A percentile compares a stretch with the other conserved stretches of the same genome.
Evolutionary conservation across 2,329 filamentous ascomycete genomes (phyloP).

Genomic region (Fusarium stilboides): DNA sequence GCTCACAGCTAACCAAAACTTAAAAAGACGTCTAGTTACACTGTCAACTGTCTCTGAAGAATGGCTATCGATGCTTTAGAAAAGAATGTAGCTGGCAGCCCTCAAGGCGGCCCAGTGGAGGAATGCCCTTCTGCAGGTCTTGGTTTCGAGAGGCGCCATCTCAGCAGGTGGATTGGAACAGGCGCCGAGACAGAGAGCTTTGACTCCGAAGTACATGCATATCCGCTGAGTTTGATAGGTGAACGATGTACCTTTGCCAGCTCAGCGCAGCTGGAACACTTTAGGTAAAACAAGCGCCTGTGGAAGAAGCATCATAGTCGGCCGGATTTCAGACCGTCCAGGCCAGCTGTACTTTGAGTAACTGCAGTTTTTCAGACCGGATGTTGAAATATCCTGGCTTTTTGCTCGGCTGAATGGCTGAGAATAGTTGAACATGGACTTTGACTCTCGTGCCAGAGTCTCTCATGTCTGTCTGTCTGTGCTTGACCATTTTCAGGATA

Average conservation of each 20-base stretch:
- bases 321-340: slow-evolving; percentile 24
- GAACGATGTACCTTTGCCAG: slow-evolving; percentile 29
- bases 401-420: slow-evolving; percentile 11
- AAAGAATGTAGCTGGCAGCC: slow-evolving; percentile 13
- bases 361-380: slow-evolving; percentile 15
- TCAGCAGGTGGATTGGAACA: slow-evolving; percentile 31
- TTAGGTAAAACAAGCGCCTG: slow-evolving; percentile 43
- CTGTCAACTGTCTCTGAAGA: slow-evolving; percentile 16
- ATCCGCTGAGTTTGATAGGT: slow-evolving; percentile 2
- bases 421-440: slow-evolving; percentile 7
- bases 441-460: background rate
- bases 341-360: slow-evolving; percentile 23
- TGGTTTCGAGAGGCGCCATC: slow-evolving; percentile 49
- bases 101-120: slow-evolving; percentile 38
- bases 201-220: slow-evolving; percentile 13
- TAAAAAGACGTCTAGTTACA: slow-evolving; percentile 30
- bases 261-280: slow-evolving; percentile 16
- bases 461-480: slow-evolving; percentile 12
- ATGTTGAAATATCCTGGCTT: slow-evolving; percentile 6
- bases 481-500: slow-evolving; percentile 10
- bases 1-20: slow-evolving; percentile 3
- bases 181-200: slow-evolving; percentile 25
- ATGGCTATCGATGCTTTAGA: slow-evolving; percentile 31
- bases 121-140: slow-evolving; percentile 40
- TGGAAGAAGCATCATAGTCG: slow-evolving; percentile 27